Evolutionary conservation across 129 eudicot genomes (phyloP), one percentile per base, ranked within the genome.

Genomic region (Gnaphalium uliginosum): DNA sequence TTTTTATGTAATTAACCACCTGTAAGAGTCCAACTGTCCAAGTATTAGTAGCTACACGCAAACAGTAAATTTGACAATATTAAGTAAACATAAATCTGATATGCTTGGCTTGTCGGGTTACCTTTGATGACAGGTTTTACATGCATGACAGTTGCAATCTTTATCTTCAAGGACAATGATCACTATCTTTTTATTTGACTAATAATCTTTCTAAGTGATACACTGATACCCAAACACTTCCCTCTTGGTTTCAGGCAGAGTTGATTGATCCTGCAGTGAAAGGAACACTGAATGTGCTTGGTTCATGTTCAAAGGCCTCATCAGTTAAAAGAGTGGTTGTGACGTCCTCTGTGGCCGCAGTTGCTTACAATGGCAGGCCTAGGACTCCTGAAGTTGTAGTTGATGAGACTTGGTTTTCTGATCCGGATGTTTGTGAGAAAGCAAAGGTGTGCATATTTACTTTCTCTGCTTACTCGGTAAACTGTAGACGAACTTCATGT

Each of bases 241-340:
- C 14, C 27, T 29, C 14, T 19, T 83, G 71, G 51, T 82, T 61
- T 46, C 87, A 91, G 97, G 81, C 86, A 22, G 95, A 90, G 48
- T 58, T 93, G 82, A 77, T 93, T 77, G 95, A 88, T 61, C 98
- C 98, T n/a, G 96, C 95, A 0, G 48, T 93, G 9, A 93, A 93
- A 81, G 98, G 98, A 51, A 93, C 98, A 21, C 83, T 93, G 8
- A 93, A 93, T 71, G 98, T 93, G 69, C 96, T 93, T 41, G 76
- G 69, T 24, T 81, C 98, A 46, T 88, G 94, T 82, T 76, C 85
- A 27, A 90, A 83, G 72, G 56, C 85, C 26, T 77, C 96, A 33
- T 74, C 92, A 13, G 79, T 93, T 15, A 93, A 82, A 80, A 86
- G 88, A 79, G 98, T 88, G 57, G 91, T 92, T n/a, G 59, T 92